These are phyloP conservation scores for Penicillium alfredii DNA, from an alignment of 495 filamentous ascomycete species.

Conservation along the genomic window DNA sequence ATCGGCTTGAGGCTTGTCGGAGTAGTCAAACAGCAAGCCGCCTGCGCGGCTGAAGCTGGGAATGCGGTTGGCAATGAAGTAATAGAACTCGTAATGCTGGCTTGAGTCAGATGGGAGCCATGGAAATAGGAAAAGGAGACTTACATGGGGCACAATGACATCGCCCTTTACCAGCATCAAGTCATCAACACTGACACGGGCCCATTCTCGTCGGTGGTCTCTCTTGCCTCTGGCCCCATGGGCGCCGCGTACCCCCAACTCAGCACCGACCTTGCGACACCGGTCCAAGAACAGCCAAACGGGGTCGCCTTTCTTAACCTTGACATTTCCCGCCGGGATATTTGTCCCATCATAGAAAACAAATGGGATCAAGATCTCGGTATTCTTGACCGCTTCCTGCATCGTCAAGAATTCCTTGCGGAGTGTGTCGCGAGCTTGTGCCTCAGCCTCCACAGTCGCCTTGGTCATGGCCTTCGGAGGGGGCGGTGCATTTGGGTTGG, in stretches of 20 bases:
- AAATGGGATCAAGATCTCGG: conserved; percentile 88
- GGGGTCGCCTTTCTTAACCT: conserved; percentile 86
- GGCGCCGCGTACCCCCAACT: conserved; percentile 63
- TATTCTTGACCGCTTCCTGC: conserved; percentile 82
- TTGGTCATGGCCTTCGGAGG: conserved; percentile 83
- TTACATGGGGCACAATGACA: conserved; percentile 89
- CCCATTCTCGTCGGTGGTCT: conserved; percentile 78
- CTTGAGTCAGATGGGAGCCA: conserved; percentile 13
- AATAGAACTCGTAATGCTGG: conserved; percentile 94
- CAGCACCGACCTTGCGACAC: conserved; percentile 81
- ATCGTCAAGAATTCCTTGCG: conserved; percentile 78
- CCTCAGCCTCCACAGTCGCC: conserved; percentile 72
- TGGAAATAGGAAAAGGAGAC: conserved; percentile 23
- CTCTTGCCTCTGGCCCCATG: conserved; percentile 49
- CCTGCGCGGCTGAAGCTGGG: conserved; percentile 54
- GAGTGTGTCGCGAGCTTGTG: conserved; percentile 71
- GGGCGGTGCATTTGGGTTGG: conserved; percentile 60
- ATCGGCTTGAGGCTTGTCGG: conserved; percentile 43
- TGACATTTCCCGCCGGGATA: conserved; percentile 73
- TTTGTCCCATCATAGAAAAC: conserved; percentile 98
- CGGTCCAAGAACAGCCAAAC: conserved; percentile 89
- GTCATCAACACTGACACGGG: conserved; percentile 91
- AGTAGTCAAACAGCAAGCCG: conserved; percentile 70
- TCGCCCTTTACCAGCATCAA: conserved; percentile 89
- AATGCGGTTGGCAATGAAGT: conserved; percentile 89